Conservation (phyloP, 2,329 filamentous ascomycete genomes). For the Aspergillus aculeatus region DNA sequence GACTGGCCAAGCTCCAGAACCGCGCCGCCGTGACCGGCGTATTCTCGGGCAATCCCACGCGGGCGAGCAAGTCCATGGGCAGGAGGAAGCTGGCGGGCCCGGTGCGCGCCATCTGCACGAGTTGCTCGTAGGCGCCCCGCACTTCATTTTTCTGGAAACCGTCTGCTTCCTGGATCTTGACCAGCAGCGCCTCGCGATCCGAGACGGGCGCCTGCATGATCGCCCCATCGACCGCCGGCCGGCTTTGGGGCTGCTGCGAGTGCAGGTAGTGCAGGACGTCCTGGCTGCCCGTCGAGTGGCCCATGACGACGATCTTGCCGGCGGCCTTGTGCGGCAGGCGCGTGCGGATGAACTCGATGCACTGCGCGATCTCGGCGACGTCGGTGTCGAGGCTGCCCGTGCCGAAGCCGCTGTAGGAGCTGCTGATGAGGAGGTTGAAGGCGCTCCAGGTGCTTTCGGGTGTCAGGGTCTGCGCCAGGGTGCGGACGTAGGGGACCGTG, state of each 20-base stretch:
- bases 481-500: constrained; percentile 54
- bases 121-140: constrained; percentile 31
- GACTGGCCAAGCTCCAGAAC: constrained; percentile 57
- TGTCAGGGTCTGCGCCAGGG: constrained; percentile 49
- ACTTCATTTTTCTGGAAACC: constrained; percentile 12
- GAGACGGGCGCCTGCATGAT: constrained; percentile 79
- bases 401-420: constrained; percentile 57
- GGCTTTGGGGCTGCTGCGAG: constrained; percentile 29
- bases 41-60: constrained; percentile 31
- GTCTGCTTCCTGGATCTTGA: constrained; percentile 17
- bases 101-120: constrained; percentile 34
- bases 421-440: constrained; percentile 52
- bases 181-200: constrained; percentile 66
- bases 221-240: constrained; percentile 65
- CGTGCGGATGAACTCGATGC: constrained; percentile 51
- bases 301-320: constrained; percentile 64
- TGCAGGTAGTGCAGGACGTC: constrained; percentile 65
- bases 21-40: constrained; percentile 56
- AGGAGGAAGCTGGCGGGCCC: constrained; percentile 28
- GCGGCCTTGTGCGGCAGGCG: constrained; percentile 17
- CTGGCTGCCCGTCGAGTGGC: constrained; percentile 68
- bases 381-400: constrained; percentile 54
- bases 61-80: constrained; percentile 34
- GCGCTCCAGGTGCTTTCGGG: constrained; percentile 52
- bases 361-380: constrained; percentile 53